Evolutionary conservation across 192 early-diverging fungal species (phyloP).

Genomic region (Gryganskiella cystojenkinii): DNA sequence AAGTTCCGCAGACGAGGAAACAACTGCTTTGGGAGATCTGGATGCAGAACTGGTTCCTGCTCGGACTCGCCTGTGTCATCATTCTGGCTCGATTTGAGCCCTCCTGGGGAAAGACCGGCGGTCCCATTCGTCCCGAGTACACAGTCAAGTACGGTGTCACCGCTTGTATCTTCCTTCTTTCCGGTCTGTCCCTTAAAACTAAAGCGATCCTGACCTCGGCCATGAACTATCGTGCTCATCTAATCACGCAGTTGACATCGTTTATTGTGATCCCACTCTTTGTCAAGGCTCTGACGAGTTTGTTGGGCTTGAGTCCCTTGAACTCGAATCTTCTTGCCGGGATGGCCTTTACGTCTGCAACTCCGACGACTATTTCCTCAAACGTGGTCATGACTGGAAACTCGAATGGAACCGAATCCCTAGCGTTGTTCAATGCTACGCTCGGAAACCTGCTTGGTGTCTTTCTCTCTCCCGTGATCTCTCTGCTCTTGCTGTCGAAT

Average conservation of each 20-base stretch:
- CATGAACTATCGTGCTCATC: constrained; percentile 67
- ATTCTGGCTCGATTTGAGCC: constrained; percentile 70
- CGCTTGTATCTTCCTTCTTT: constrained; percentile 70
- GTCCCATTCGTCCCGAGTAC: constrained; percentile 66
- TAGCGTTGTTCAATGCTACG: constrained; percentile 73
- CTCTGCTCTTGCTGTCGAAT: constrained; percentile 21
- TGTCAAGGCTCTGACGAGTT: constrained; percentile 64
- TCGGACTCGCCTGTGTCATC: constrained; percentile 73
- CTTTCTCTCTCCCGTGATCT: constrained; percentile 48
- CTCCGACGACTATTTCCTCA: constrained; percentile 80
- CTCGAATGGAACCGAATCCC: constrained; percentile 71
- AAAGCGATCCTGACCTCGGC: constrained; percentile 62
- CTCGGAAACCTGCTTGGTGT: constrained; percentile 74
- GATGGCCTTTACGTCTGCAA: constrained; percentile 71
- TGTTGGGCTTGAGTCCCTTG: constrained; percentile 60
- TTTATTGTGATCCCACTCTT: constrained; percentile 69
- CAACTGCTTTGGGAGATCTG: constrained; percentile 46
- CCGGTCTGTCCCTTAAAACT: constrained; percentile 70
- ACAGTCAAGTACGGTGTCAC: constrained; percentile 74
- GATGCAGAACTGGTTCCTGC: constrained; percentile 69
- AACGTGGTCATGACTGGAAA: constrained; percentile 83
- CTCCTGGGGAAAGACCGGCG: constrained; percentile 62
- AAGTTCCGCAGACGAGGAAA: background rate
- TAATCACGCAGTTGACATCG: constrained; percentile 69
- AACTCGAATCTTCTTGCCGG: constrained; percentile 68